Evolutionary conservation across 192 early-diverging fungal genomes (phyloP).

Genomic region (Pilaira anomala): DNA sequence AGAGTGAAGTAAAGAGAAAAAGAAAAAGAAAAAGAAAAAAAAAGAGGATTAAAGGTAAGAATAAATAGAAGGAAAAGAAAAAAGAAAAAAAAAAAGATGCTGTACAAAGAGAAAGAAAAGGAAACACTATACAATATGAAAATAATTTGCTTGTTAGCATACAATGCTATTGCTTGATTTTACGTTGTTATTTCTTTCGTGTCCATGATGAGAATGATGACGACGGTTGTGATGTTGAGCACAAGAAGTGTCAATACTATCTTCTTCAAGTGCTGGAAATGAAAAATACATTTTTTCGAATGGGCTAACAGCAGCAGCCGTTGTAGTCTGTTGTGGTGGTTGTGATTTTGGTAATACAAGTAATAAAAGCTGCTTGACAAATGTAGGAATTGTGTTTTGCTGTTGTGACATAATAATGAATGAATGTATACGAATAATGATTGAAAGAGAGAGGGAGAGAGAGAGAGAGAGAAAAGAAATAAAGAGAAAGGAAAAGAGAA

Average conservation of each 20-base stretch:
- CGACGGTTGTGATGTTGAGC: slow-evolving; percentile 5
- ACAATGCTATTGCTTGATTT: no score
- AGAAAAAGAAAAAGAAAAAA: no score
- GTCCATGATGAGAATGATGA: neutral
- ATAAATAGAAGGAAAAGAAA: no score
- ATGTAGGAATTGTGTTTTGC: slow-evolving; percentile 13
- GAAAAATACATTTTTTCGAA: slow-evolving; percentile 19
- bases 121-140: no score
- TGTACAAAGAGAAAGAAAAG: no score
- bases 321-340: neutral
- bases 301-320: slow-evolving; percentile 3
- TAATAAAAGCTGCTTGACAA: slow-evolving; percentile 12
- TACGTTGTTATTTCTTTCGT: neutral
- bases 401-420: neutral
- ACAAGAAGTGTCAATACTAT: neutral
- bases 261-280: slow-evolving; percentile 14
- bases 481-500: neutral
- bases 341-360: slow-evolving; percentile 14
- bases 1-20: no score
- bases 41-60: no score
- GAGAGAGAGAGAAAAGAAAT: neutral
- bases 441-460: neutral
- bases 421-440: neutral
- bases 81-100: no score
- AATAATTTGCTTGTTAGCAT: no score